These are phyloP conservation scores for Naganishia antarctica DNA, from an alignment of 768 basidiomycete species.

Conservation along the genomic window DNA sequence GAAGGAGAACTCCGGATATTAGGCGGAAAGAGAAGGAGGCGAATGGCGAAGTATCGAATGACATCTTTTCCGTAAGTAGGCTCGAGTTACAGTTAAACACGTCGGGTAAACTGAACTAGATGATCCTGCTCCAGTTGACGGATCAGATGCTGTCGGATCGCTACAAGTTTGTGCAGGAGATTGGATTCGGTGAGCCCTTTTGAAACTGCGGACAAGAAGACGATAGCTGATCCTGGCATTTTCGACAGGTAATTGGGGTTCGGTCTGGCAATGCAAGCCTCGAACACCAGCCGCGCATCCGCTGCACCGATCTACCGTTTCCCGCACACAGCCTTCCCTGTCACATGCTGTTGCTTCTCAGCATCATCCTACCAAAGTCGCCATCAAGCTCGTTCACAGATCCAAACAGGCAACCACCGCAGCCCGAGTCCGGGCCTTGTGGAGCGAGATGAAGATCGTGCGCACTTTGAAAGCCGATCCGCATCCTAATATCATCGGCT, in stretches of 20 bases:
- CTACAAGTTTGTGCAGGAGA: constrained; percentile 40
- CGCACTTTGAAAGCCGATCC: constrained; percentile 73
- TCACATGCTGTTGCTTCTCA: constrained; percentile 23
- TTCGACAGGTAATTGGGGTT: constrained; percentile 43
- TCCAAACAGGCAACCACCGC: constrained; percentile 75
- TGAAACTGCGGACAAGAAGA: too few species aligned
- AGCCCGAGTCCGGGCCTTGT: constrained; percentile 84
- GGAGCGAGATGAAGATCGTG: constrained; percentile 98
- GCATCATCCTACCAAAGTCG: constrained; percentile 52
- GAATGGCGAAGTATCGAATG: constrained; percentile 25
- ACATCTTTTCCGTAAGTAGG: constrained; percentile 29
- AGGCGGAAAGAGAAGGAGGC: constrained; percentile 9
- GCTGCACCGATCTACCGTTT: constrained; percentile 7
- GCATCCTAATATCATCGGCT: constrained; percentile 87
- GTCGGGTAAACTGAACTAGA: too few species aligned
- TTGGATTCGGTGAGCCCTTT: constrained; percentile 46
- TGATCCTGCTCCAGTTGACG: constrained; percentile 28
- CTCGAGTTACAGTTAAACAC: too few species aligned
- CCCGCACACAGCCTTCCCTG: constrained; percentile 1
- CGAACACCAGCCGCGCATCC: constrained; percentile 26
- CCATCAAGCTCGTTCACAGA: constrained; percentile 89
- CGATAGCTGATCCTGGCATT: too few species aligned
- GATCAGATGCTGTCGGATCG: constrained; percentile 40
- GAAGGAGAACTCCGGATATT: constrained; percentile 7
- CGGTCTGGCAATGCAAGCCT: constrained; percentile 42